These are phyloP conservation scores for Pleodorina starrii DNA, from an alignment of 139 green algal genomes.

Conservation along the genomic window DNA sequence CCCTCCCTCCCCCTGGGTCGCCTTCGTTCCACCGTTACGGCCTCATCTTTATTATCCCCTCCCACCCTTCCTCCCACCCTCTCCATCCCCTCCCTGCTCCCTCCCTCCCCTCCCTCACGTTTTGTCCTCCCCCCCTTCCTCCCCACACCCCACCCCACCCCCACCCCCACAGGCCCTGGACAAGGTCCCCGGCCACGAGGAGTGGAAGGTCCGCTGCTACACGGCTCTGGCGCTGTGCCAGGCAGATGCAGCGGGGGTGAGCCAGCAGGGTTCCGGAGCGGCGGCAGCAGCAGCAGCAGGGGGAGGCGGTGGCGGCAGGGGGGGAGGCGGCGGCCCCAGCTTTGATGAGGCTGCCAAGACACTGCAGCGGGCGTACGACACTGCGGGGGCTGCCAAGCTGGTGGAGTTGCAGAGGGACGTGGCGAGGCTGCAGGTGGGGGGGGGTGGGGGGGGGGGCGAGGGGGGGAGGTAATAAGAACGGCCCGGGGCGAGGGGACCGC, in stretches of 20 bases:
- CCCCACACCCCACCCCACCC: no score
- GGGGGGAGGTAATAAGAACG: no score
- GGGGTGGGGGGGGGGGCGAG: no score
- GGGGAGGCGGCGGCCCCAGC: not conserved
- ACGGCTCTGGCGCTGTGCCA: constrained; percentile 67
- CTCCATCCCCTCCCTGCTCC: no score
- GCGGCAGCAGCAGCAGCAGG: not conserved
- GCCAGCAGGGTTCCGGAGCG: not conserved
- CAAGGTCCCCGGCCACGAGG: constrained; percentile 66
- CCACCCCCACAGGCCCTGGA: constrained; percentile 55
- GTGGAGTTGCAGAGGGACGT: constrained; percentile 63
- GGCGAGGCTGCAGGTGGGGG: constrained; percentile 61
- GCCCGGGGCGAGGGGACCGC: no score
- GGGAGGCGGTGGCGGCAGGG: not conserved
- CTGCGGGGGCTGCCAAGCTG: constrained; percentile 28
- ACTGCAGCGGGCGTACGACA: constrained; percentile 63
- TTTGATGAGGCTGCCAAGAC: constrained; percentile 50
- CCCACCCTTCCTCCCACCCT: no score
- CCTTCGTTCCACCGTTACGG: no score
- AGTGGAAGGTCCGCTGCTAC: constrained; percentile 68
- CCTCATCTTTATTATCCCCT: no score
- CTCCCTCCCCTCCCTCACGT: no score
- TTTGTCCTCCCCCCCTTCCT: no score
- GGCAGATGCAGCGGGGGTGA: constrained; percentile 38
- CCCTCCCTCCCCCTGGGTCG: no score